Evolutionary conservation across 2,329 filamentous ascomycete genomes (phyloP).

Genomic region (Alternaria sp.): DNA sequence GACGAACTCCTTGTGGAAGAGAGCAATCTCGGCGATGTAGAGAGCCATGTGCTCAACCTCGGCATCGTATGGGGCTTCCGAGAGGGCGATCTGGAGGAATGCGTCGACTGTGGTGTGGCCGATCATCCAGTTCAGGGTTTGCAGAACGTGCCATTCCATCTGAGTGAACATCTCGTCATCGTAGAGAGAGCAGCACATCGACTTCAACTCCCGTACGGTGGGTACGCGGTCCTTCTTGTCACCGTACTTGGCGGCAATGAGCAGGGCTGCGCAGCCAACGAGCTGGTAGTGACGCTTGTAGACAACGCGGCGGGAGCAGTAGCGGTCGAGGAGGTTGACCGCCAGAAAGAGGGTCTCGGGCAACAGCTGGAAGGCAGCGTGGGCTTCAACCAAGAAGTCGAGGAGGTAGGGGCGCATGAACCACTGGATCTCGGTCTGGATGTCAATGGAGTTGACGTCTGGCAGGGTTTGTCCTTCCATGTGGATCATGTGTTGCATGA

Average conservation of each 20-base stretch:
- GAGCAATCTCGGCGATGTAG: conserved; percentile 92
- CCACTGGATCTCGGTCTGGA: conserved; percentile 99
- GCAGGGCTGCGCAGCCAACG: conserved; percentile 91
- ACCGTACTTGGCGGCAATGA: conserved; percentile 98
- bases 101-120: conserved; percentile 95
- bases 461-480: conserved; percentile 97
- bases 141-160: conserved; percentile 99
- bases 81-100: conserved; percentile 86
- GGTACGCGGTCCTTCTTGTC: conserved; percentile 99
- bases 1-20: conserved; percentile 97
- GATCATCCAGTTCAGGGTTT: conserved; percentile 94
- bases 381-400: conserved; percentile 97
- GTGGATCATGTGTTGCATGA: conserved; percentile 89
- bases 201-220: conserved; percentile 94
- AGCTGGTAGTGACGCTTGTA: conserved; percentile 99
- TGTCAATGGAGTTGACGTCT: conserved; percentile 97
- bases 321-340: conserved; percentile 94
- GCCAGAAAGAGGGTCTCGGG: conserved; percentile 96
- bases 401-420: conserved; percentile 98
- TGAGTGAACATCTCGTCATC: conserved; percentile 99
- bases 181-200: conserved; percentile 98
- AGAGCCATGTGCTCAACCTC: conserved; percentile 94
- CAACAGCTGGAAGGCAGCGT: conserved; percentile 90
- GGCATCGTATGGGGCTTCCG: conserved; percentile 74
- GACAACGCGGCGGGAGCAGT: conserved; percentile 96